These are phyloP conservation scores for Blastomyces silverae DNA, from an alignment of 2,329 filamentous ascomycete species.

Conservation along the genomic window DNA sequence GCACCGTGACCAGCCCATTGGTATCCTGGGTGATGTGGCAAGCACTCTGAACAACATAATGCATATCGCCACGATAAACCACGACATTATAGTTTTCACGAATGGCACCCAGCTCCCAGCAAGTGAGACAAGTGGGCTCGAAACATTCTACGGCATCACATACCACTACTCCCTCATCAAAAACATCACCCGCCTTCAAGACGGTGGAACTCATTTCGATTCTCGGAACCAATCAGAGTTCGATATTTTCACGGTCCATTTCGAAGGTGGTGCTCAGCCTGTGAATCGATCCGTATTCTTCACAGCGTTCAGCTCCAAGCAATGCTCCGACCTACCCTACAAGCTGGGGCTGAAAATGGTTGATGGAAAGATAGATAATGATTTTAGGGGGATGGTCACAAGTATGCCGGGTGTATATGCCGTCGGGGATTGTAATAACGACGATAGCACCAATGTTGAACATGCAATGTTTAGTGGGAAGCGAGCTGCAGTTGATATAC, in stretches of 20 bases:
- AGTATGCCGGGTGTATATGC: slow-evolving; percentile 52
- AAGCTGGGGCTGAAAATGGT: slow-evolving; percentile 45
- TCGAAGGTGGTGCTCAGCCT: slow-evolving; percentile 40
- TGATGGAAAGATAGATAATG: slow-evolving; percentile 42
- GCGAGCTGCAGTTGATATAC: slow-evolving; percentile 51
- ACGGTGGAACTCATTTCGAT: slow-evolving; percentile 29
- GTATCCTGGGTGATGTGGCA: slow-evolving; percentile 46
- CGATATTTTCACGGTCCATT: slow-evolving; percentile 52
- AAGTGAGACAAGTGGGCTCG: slow-evolving; percentile 49
- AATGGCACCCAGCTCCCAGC: slow-evolving; percentile 53
- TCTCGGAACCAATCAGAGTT: slow-evolving; percentile 38
- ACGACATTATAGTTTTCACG: slow-evolving; percentile 51
- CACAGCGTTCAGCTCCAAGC: slow-evolving; percentile 44
- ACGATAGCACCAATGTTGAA: slow-evolving; percentile 55
- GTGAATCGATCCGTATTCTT: slow-evolving; percentile 50
- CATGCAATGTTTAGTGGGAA: slow-evolving; percentile 57
- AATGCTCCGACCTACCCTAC: slow-evolving; percentile 44
- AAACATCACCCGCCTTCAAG: slow-evolving; percentile 43
- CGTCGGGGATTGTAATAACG: slow-evolving; percentile 55
- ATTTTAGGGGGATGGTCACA: slow-evolving; percentile 45
- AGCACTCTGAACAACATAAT: slow-evolving; percentile 43
- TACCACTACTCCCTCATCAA: slow-evolving; percentile 53
- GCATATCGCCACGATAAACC: slow-evolving; percentile 52
- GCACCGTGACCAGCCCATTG: slow-evolving; percentile 53
- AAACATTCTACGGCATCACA: slow-evolving; percentile 44